Conservation (phyloP, 2,329 filamentous ascomycete species). For the Chaetothyriales sp. region DNA sequence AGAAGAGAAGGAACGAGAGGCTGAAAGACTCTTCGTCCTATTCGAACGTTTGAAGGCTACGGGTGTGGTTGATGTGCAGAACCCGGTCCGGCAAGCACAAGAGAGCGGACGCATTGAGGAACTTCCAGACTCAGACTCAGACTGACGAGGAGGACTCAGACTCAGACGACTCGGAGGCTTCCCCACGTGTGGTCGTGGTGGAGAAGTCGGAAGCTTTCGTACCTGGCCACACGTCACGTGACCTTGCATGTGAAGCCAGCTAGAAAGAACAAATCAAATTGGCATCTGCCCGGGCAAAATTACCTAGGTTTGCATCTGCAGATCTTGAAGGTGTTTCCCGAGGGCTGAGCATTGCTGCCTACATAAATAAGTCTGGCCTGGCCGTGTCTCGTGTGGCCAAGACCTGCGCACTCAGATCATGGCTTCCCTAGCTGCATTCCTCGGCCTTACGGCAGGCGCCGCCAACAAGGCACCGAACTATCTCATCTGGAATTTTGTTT, state of each 20-base stretch:
- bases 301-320: too few relatives aligned
- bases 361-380: too few relatives aligned
- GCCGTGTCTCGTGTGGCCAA: too few relatives aligned
- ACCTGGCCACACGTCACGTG: too few relatives aligned
- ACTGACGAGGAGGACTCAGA: too few relatives aligned
- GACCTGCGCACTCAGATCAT: conserved; percentile 1
- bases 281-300: too few relatives aligned
- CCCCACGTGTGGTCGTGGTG: too few relatives aligned
- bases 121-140: conserved; percentile 12
- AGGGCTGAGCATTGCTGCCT: too few relatives aligned
- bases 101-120: conserved; percentile 52
- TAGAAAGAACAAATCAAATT: too few relatives aligned
- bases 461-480: conserved; percentile 21
- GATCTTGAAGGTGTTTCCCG: too few relatives aligned
- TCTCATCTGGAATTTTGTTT: conserved; percentile 26
- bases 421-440: conserved; percentile 3
- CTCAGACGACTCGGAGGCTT: neutral
- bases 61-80: conserved; percentile 62
- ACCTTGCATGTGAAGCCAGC: too few relatives aligned
- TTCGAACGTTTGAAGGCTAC: conserved; percentile 74
- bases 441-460: conserved; percentile 4
- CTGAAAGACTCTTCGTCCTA: conserved; percentile 73
- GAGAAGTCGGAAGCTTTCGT: too few relatives aligned
- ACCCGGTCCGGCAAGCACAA: conserved; percentile 57
- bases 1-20: conserved; percentile 84